Evolutionary conservation across 768 basidiomycete species (phyloP), one percentile per base, ranked within the genome.

Genomic region (Fomitopsis pulvina): DNA sequence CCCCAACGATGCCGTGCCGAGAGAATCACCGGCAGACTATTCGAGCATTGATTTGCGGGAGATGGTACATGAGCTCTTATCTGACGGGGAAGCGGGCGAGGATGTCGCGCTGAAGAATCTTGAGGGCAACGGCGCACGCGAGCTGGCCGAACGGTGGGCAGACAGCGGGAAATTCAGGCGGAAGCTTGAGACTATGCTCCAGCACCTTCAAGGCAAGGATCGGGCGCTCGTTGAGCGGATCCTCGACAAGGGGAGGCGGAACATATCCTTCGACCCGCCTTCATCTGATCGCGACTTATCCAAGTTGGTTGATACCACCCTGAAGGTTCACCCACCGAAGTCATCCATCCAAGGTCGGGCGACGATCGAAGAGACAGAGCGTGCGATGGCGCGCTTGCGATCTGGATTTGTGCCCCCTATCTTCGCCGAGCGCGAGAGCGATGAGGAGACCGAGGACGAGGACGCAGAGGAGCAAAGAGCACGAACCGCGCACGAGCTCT

Each of bases 61-160:
- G 8, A 32, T 57, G 41, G 45, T 48, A 12, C 21, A 45, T 1
- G 29, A 41, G 8, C n/a, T 57, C 3, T 27, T 50, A 2, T 18
- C 50, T 4, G 58, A 59, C 12, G 55, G 58, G 7, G 55, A 58
- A 0, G 58, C 64, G 2, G 67, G 67, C 22, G 66, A 66, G 8
- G 83, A 86, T 43, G 69, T 78, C 0, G 72, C 78, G 0, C 57
- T 86, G 42, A 76, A 81, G 54, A 89, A 90, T 55, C 61, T 87
- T n/a, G 73, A 85, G 9, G 71, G 75, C 39, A 61, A 62, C 4
- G 76, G 74, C 1, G 72, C 72, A 0, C 63, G 59, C 3, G 72
- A 68, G 24, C 60, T 71, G 14, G 83, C 77, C 1, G 66, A 69
- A 14, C 68, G 71, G 32, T 86, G 84, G 84, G 78, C 74, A 0